phyloP scores from a whole-genome alignment of 2,329 filamentous ascomycete species.

The Verruconis gallopava region DNA sequence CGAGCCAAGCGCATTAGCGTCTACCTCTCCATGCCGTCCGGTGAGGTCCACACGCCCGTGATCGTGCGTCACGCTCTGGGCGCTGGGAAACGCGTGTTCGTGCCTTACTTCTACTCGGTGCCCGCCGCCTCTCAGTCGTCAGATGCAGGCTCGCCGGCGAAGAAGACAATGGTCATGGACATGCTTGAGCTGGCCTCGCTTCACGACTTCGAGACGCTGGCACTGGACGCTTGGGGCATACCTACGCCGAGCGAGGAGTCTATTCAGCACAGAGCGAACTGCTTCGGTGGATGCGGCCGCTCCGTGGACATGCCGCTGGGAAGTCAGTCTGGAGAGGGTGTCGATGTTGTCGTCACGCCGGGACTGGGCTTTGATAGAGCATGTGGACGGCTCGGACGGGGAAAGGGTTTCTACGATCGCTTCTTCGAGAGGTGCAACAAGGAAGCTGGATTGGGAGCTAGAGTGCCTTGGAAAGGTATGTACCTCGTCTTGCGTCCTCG shows the following conservation, averaged over 20 bases:
- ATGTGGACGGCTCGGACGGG: slow-evolving; percentile 74
- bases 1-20: slow-evolving; percentile 66
- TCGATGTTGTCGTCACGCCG: slow-evolving; percentile 84
- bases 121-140: slow-evolving; percentile 14
- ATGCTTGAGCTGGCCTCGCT: slow-evolving; percentile 71
- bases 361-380: slow-evolving; percentile 78
- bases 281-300: slow-evolving; percentile 52
- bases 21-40: slow-evolving; percentile 84
- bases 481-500: not conserved
- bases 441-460: slow-evolving; percentile 19
- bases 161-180: slow-evolving; percentile 55
- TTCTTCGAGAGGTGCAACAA: slow-evolving; percentile 67
- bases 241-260: slow-evolving; percentile 63
- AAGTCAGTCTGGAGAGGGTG: slow-evolving; percentile 25
- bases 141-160: not conserved
- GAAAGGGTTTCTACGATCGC: slow-evolving; percentile 93
- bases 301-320: slow-evolving; percentile 14
- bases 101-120: slow-evolving; percentile 67
- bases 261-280: slow-evolving; percentile 54
- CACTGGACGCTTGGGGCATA: slow-evolving; percentile 82
- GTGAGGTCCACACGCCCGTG: slow-evolving; percentile 70
- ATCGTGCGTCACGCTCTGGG: slow-evolving; percentile 72
- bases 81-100: slow-evolving; percentile 72
- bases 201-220: slow-evolving; percentile 64
- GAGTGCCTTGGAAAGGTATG: slow-evolving; percentile 6